These are phyloP conservation scores for Aspergillus arachidicola DNA, from an alignment of 2,329 filamentous ascomycete species.

Conservation along the genomic window DNA sequence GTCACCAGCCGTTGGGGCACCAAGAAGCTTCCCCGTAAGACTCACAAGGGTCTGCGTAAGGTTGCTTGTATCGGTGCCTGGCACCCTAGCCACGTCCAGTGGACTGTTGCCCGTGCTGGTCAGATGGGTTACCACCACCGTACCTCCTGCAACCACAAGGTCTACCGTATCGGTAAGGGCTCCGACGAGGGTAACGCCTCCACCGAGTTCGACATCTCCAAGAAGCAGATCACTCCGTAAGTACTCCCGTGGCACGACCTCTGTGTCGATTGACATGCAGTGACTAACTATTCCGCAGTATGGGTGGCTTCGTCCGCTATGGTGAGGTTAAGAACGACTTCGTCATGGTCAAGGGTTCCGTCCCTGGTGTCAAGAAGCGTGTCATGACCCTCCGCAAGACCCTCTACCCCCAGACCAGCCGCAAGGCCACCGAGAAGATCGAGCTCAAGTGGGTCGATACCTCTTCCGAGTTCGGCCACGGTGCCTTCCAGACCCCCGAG, in stretches of 20 bases:
- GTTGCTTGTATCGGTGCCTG: conserved; percentile 99
- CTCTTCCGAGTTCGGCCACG: conserved; percentile 99
- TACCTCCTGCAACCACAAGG: conserved; percentile 99
- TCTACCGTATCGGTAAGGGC: conserved; percentile 97
- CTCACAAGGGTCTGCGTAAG: conserved; percentile 99
- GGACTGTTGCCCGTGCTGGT: conserved; percentile 99
- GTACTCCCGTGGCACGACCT: conserved; percentile 47
- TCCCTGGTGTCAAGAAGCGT: conserved; percentile 99
- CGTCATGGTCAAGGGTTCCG: conserved; percentile 94
- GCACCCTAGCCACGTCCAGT: conserved; percentile 99
- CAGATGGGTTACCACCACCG: conserved; percentile 99
- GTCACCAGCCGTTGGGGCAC: conserved; percentile 98
- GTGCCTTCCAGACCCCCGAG: conserved; percentile 96
- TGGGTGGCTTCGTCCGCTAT: conserved; percentile 99
- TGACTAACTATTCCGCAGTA: conserved; percentile 58
- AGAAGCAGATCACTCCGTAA: conserved; percentile 99
- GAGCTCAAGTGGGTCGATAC: conserved; percentile 99
- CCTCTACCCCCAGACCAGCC: conserved; percentile 95
- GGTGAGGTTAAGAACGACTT: conserved; percentile 99
- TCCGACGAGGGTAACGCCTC: conserved; percentile 88
- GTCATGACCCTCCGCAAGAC: conserved; percentile 99
- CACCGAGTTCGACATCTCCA: conserved; percentile 94
- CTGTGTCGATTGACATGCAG: background rate
- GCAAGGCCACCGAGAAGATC: conserved; percentile 97
- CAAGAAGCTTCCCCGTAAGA: conserved; percentile 99